Evolutionary conservation across 345 rosid species (phyloP).

Genomic region (Sisymbrium altissimum): DNA sequence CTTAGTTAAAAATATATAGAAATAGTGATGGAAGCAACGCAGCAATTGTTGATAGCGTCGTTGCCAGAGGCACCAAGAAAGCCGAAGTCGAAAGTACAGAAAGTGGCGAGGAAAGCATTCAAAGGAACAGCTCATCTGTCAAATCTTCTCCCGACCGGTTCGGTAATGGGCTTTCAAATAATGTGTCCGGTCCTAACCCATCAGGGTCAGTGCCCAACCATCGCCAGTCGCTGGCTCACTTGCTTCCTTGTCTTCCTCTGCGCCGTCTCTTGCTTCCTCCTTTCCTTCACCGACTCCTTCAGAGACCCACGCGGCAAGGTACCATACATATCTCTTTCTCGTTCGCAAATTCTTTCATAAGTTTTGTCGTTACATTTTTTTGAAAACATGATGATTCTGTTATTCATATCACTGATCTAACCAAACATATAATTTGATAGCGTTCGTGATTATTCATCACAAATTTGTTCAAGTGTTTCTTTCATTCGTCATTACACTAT

Average conservation of each 20-base stretch:
- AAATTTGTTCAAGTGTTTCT: background rate
- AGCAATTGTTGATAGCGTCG: conserved; percentile 10
- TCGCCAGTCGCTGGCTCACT: conserved; percentile 40
- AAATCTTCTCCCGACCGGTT: conserved; percentile 68
- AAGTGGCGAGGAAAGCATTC: conserved; percentile 51
- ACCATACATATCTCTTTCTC: background rate
- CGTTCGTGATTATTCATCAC: background rate
- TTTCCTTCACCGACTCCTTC: conserved; percentile 61
- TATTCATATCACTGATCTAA: background rate
- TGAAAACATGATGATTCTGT: background rate
- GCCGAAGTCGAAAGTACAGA: conserved; percentile 47
- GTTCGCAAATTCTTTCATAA: background rate
- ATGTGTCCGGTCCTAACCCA: conserved; percentile 62
- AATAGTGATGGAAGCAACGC: conserved; percentile 11
- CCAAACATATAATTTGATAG: background rate
- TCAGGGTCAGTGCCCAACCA: conserved; percentile 57
- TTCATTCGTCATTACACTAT: background rate
- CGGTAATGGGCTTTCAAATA: conserved; percentile 65
- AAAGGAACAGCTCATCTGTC: conserved; percentile 60
- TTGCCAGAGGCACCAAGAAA: conserved; percentile 30
- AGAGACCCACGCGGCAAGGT: conserved; percentile 66
- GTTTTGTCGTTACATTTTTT: background rate
- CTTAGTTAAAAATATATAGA: background rate
- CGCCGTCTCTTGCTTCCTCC: conserved; percentile 50
- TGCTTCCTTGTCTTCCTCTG: conserved; percentile 40